Conservation (phyloP, 768 basidiomycete genomes). For the Austroboletus festivus region DNA sequence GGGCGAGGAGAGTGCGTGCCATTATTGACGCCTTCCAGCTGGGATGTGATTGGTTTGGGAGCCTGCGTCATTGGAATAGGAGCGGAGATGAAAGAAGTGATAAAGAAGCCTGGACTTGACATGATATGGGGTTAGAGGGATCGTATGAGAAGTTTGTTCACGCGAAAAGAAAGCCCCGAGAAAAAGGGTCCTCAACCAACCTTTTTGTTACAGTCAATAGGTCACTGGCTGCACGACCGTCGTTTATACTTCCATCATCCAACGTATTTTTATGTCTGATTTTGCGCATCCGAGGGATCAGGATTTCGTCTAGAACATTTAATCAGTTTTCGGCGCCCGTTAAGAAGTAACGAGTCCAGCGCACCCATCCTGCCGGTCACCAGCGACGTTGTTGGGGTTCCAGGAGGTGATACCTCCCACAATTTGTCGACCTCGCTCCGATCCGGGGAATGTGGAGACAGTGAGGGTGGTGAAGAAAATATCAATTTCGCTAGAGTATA, state of each 20-base stretch:
- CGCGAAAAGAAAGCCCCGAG: slow-evolving; percentile 15
- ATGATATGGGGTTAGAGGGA: slow-evolving; percentile 27
- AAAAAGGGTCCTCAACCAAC: slow-evolving; percentile 19
- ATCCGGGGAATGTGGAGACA: slow-evolving; percentile 32
- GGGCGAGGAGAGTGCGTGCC: slow-evolving; percentile 21
- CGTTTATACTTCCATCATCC: slow-evolving; percentile 2
- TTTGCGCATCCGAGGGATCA: slow-evolving; percentile 51
- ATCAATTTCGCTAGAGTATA: slow-evolving; percentile 31
- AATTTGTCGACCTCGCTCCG: slow-evolving; percentile 53
- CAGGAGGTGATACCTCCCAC: slow-evolving; percentile 45
- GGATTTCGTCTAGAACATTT: slow-evolving; percentile 41
- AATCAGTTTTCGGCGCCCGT: slow-evolving; percentile 4
- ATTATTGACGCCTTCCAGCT: slow-evolving; percentile 11
- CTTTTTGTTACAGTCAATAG: slow-evolving; percentile 17
- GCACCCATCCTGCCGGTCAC: slow-evolving; percentile 51
- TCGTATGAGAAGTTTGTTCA: slow-evolving; percentile 16
- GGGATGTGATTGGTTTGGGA: slow-evolving; percentile 19
- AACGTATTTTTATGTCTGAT: slow-evolving; percentile 36
- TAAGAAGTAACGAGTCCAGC: slow-evolving; percentile 7
- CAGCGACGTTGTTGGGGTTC: slow-evolving; percentile 39
- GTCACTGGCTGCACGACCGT: slow-evolving; percentile 3
- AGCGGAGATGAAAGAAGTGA: slow-evolving; percentile 34
- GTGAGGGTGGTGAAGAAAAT: slow-evolving; percentile 41
- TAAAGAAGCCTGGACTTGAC: slow-evolving; percentile 32
- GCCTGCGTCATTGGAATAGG: slow-evolving; percentile 23